These are phyloP conservation scores for Pythium vanterpoolii DNA, from an alignment of 352 stramenopile species.

Conservation along the genomic window DNA sequence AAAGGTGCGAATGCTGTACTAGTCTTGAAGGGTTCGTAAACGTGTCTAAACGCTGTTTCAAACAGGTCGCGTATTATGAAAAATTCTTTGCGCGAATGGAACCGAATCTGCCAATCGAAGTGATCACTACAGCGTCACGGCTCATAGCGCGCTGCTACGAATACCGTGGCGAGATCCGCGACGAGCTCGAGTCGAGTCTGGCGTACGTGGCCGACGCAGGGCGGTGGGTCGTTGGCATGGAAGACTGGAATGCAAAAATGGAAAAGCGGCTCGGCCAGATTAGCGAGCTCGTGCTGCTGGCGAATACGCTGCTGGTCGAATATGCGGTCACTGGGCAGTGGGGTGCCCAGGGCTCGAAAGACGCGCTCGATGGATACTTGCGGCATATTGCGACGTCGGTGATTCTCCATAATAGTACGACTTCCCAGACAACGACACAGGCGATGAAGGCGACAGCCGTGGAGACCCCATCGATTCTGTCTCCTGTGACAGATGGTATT, in stretches of 20 bases:
- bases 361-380: constrained; percentile 67
- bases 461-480: too few species aligned
- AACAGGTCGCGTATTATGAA: constrained; percentile 81
- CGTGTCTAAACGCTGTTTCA: neutral
- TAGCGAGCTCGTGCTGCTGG: constrained; percentile 75
- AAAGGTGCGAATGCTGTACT: constrained; percentile 40
- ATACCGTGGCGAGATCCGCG: constrained; percentile 78
- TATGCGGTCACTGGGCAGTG: constrained; percentile 62
- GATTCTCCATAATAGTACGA: constrained; percentile 44
- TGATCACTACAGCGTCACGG: constrained; percentile 46
- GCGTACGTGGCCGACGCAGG: constrained; percentile 40
- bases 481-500: too few species aligned
- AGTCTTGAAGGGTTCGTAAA: neutral
- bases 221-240: constrained; percentile 79
- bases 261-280: constrained; percentile 78
- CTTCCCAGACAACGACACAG: neutral
- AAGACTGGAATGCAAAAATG: constrained; percentile 88
- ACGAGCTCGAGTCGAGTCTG: constrained; percentile 59
- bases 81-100: constrained; percentile 75
- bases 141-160: constrained; percentile 80
- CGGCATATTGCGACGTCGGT: constrained; percentile 59
- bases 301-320: constrained; percentile 70
- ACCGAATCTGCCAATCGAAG: constrained; percentile 55
- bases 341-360: constrained; percentile 47
- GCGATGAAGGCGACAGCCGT: neutral